These are phyloP conservation scores for Truncatella angustata DNA, from an alignment of 2,329 filamentous ascomycete genomes.

Conservation along the genomic window DNA sequence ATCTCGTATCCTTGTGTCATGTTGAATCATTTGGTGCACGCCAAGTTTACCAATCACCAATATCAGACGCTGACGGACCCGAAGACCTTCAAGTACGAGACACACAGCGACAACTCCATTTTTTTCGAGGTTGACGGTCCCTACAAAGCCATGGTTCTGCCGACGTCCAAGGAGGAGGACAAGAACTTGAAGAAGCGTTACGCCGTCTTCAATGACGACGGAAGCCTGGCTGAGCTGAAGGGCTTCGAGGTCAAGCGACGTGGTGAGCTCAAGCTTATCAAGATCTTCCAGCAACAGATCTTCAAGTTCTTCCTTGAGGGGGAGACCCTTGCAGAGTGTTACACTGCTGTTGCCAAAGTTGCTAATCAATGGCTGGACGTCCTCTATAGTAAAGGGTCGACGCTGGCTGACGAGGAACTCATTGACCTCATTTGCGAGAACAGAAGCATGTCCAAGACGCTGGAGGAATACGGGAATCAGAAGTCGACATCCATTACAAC, in stretches of 20 bases:
- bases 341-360: conserved; percentile 86
- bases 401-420: conserved; percentile 90
- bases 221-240: conserved; percentile 90
- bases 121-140: conserved; percentile 99
- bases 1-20: conserved; percentile 99
- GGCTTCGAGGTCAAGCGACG: conserved; percentile 96
- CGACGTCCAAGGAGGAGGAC: conserved; percentile 97
- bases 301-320: conserved; percentile 99
- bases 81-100: conserved; percentile 84
- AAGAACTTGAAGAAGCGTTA: conserved; percentile 99
- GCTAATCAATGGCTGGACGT: conserved; percentile 98
- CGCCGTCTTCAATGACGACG: conserved; percentile 97
- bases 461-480: conserved; percentile 92
- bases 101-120: conserved; percentile 97
- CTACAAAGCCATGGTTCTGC: conserved; percentile 95
- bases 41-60: conserved; percentile 92
- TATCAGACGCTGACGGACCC: conserved; percentile 87
- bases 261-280: conserved; percentile 98
- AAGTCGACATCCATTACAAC: conserved; percentile 99
- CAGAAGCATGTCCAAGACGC: conserved; percentile 93
- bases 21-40: conserved; percentile 97
- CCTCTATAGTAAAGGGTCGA: conserved; percentile 81
- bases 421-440: conserved; percentile 99
- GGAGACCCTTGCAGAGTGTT: conserved; percentile 81
- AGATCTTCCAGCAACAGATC: conserved; percentile 98